phyloP scores from a whole-genome alignment of 1,284 basidiomycete genomes.

The Heterobasidion annosum region DNA sequence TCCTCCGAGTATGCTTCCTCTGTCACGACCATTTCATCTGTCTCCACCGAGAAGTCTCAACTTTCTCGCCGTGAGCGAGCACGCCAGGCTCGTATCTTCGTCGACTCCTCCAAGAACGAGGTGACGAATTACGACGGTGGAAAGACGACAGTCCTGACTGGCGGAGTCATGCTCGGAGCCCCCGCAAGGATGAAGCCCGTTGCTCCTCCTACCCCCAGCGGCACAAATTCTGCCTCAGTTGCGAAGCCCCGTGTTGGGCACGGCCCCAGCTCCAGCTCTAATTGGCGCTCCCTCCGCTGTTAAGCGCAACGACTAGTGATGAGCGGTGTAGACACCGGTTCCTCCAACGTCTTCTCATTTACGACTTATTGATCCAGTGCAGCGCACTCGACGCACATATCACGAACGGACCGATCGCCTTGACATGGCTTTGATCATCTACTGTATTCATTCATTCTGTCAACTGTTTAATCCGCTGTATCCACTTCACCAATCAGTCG shows the following conservation, averaged over 20 bases:
- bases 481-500: constrained; percentile 14
- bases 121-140: constrained; percentile 79
- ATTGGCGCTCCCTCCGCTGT: constrained; percentile 38
- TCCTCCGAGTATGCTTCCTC: constrained; percentile 30
- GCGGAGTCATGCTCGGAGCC: constrained; percentile 75
- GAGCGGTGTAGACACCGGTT: constrained; percentile 3
- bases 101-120: constrained; percentile 63
- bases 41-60: constrained; percentile 25
- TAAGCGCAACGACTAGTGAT: constrained; percentile 15
- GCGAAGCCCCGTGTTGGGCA: not conserved
- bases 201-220: constrained; percentile 12
- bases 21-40: constrained; percentile 23
- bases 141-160: constrained; percentile 77
- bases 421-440: not conserved
- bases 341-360: constrained; percentile 18
- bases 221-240: not conserved
- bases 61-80: constrained; percentile 59
- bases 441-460: constrained; percentile 9
- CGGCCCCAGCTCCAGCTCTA: constrained; percentile 21
- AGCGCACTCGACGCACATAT: constrained; percentile 16
- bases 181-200: constrained; percentile 23
- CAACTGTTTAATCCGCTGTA: constrained; percentile 9
- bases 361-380: constrained; percentile 12
- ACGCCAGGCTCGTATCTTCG: constrained; percentile 56
- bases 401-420: constrained; percentile 15